Evolutionary conservation across 2,329 filamentous ascomycete genomes (phyloP).

Genomic region (Teratosphaeria zuluensis): DNA sequence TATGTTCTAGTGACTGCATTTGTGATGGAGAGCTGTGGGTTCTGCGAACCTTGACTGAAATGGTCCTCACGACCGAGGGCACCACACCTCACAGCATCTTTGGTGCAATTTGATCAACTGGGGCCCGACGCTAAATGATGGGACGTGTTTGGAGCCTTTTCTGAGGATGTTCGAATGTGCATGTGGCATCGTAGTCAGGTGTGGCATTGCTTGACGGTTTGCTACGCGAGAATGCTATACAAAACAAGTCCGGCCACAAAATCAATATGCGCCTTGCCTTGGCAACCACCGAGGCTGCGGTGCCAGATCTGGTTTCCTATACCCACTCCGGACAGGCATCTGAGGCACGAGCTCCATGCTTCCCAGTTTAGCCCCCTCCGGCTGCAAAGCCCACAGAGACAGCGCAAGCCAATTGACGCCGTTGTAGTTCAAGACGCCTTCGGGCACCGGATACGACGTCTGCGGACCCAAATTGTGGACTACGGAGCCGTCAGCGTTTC

Average conservation of each 20-base stretch:
- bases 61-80: too few species aligned
- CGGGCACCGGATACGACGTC: slow-evolving; percentile 59
- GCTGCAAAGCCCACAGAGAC: slow-evolving; percentile 59
- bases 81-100: too few species aligned
- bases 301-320: not conserved
- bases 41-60: too few species aligned
- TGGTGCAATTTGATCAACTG: too few species aligned
- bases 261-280: not conserved
- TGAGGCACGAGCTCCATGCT: slow-evolving; percentile 43
- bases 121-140: not conserved
- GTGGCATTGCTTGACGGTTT: not conserved
- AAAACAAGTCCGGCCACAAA: not conserved
- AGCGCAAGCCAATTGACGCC: slow-evolving; percentile 62
- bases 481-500: not conserved
- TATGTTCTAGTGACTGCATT: too few species aligned
- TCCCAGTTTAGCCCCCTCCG: slow-evolving; percentile 47
- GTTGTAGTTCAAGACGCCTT: slow-evolving; percentile 61
- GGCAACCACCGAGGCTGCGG: not conserved
- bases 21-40: too few species aligned
- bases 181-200: not conserved
- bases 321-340: slow-evolving; percentile 42
- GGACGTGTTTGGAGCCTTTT: not conserved
- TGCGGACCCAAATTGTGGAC: slow-evolving; percentile 67
- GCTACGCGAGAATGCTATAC: not conserved
- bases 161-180: not conserved